Conservation (phyloP, 148 eudicot species). For the Chenopodium berlandieri region DNA sequence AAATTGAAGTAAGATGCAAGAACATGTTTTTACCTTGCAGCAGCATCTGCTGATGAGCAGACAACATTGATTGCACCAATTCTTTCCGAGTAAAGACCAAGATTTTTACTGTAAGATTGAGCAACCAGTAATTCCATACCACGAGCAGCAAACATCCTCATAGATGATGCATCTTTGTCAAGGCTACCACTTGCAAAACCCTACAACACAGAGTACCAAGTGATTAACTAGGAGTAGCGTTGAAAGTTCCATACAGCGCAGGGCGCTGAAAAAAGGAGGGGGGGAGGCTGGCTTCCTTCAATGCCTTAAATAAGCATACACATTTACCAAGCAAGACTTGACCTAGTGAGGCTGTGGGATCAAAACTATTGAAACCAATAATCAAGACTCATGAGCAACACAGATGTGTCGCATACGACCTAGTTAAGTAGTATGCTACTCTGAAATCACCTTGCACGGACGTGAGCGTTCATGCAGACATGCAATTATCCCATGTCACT, state of each 20-base stretch:
- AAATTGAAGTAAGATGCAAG: background rate
- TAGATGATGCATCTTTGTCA: conserved; percentile 92
- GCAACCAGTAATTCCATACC: conserved; percentile 93
- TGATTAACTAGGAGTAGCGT: background rate
- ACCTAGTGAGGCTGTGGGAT: no score
- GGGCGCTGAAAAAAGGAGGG: background rate
- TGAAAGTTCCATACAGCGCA: background rate
- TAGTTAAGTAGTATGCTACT: no score
- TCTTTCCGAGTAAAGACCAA: conserved; percentile 97
- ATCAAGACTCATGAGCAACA: no score
- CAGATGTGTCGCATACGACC: no score
- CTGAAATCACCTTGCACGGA: no score
- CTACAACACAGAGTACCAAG: conserved; percentile 28
- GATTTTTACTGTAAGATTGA: conserved; percentile 94
- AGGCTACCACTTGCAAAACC: conserved; percentile 99
- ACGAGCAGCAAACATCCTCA: conserved; percentile 87
- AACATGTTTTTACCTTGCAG: conserved; percentile 51
- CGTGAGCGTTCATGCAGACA: no score
- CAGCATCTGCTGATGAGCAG: conserved; percentile 86
- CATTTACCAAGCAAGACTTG: no score
- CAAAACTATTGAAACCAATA: no score
- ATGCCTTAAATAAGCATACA: no score
- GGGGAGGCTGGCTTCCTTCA: background rate
- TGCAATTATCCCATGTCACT: no score
- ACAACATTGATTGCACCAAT: conserved; percentile 93